Base-by-base conservation (phyloP, 768 basidiomycete species). In the Leccinum olivaceopallidum region DNA sequence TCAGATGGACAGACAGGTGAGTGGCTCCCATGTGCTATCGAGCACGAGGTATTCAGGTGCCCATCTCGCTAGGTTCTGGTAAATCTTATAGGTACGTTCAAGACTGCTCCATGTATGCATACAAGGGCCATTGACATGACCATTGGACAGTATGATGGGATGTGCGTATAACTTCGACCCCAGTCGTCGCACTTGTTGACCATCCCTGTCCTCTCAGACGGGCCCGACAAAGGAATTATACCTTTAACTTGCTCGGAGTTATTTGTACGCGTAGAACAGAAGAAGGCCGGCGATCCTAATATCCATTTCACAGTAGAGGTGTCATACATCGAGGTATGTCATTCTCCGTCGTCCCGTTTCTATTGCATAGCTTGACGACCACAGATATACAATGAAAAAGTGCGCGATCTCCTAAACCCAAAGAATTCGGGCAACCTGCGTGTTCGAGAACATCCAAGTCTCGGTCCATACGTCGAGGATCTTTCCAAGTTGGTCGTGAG, bases 381-480 rank as follows among this genome's bases (percentile, higher is more conserved):
- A 14, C 62, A 94, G 89, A 96, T 95, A 67, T 96, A 96, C 78
- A 96, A 96, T 73, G 94, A 96, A 80, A 95, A 98, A 81, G 96
- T 99, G 30, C 89, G 95, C 59, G 96, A 99, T 76, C 81, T 99
- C 63, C 81, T 99, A 63, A 99, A 98, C 74, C 97, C 97, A 22
- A 94, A 93, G 82, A 99, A 98, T 77, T 85, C 90, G 28, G 94
- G 95, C 60, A 96, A 97, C 72, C 84, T 99, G 56, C 87, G 94
- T 71, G 97, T 99, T 60, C 89, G 97, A 67, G 97, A 99, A 77
- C 97, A 98, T 72, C 97, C 97, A 14, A 93, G 86, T 74, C 76
- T 94, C 55, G 95, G 95, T 6, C 96, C 97, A n/a, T 99, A 99
- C 73, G 97, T 99, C 55, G 97, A 99, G 77, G 94, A 96, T 78